These are phyloP conservation scores for Lonicera japonica DNA, from an alignment of 129 eudicot species.

Conservation along the genomic window DNA sequence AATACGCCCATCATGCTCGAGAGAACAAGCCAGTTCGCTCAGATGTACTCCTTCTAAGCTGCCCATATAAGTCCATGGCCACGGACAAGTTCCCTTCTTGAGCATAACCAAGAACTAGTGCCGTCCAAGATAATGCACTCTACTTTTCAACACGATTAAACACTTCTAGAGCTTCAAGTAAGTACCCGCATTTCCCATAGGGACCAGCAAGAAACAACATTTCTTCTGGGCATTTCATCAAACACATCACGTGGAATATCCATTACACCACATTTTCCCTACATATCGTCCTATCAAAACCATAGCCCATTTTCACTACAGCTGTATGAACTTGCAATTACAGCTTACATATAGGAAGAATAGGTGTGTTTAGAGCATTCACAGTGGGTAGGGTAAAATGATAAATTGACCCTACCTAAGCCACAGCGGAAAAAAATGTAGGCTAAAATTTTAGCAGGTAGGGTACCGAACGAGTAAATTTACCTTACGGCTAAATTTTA, in stretches of 20 bases:
- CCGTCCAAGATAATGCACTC: constrained; percentile 68
- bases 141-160: constrained; percentile 40
- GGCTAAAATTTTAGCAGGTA: too few species aligned
- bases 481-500: too few species aligned
- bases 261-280: constrained; percentile 47
- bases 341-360: too few species aligned
- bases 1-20: constrained; percentile 66
- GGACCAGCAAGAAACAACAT: constrained; percentile 61
- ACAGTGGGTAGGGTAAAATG: too few species aligned
- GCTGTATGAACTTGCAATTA: constrained; percentile 57
- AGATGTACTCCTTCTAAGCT: constrained; percentile 43
- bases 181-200: constrained; percentile 63
- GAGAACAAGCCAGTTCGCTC: constrained; percentile 49
- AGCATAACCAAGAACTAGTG: constrained; percentile 63
- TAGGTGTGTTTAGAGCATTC: too few species aligned
- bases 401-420: too few species aligned
- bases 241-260: constrained; percentile 49
- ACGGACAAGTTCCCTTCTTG: constrained; percentile 40
- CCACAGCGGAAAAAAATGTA: too few species aligned
- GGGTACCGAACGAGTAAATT: too few species aligned
- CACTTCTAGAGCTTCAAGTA: constrained; percentile 42
- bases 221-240: constrained; percentile 49
- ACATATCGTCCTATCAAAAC: constrained; percentile 48
- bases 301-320: constrained; percentile 33
- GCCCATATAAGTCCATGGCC: constrained; percentile 56